Base-by-base conservation (phyloP, 805 yeast genomes). In the Myxozyma geophila region DNA sequence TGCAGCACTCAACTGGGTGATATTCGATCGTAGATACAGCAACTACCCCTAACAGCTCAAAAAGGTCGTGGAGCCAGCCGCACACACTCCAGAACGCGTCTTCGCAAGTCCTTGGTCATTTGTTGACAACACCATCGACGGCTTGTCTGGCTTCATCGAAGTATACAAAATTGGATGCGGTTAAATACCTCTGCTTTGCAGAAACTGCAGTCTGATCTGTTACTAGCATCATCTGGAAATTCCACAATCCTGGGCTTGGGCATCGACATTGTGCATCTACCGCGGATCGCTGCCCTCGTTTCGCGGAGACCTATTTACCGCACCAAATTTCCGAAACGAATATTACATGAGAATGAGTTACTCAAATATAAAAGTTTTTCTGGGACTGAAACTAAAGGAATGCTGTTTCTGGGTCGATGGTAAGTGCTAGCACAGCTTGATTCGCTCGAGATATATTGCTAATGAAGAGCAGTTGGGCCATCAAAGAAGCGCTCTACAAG, bases 401-500 rank as follows among this genome's bases (percentile, higher is more conserved):
- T 7, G 4, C 19, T 57, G 40, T 65, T 65, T 57, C 19, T 65
- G 8, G 68, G 68, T 2, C 50, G 68, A 44, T 65, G 68, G 68
- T 65, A 39, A 9, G 59, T 46, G 28, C 35, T n/a, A 2, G 19
- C 3, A 10, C 35, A 12, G 33, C 15, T 23, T 13, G 21, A 13
- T 44, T 17, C n/a, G 12, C 12, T 10, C 12, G 46, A 12, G 7
- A 5, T 39, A 52, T n/a, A 39, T n/a, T 10, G 47, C 51, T 60
- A 44, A 57, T 43, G 21, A 56, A 36, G 41, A 37, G 35, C 33
- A 62, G 70, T 19, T 68, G 70, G 70, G 58, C 69, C 7, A 46
- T 63, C 23, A 68, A 68, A 48, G 70, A 68, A 46, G 67, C 70
- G 1, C 33, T 62, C 33, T 68, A 40, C 61, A 68, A 68, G 50